Evolutionary conservation across 1,139 yeast species (phyloP).

Genomic region (Pichia sp.): DNA sequence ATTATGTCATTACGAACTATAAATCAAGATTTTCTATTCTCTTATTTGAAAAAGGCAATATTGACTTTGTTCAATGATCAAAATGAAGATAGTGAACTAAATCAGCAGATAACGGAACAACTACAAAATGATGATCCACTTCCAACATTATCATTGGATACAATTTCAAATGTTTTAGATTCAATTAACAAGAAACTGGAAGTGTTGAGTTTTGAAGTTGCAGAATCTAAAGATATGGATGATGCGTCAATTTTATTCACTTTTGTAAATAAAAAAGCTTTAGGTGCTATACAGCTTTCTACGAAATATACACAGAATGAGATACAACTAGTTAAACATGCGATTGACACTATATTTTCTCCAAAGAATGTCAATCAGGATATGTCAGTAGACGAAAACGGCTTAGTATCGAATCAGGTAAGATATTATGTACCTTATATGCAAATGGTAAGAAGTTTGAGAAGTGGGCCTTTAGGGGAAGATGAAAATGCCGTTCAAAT

Average conservation of each 20-base stretch:
- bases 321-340: constrained; percentile 40
- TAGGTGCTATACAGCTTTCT: constrained; percentile 36
- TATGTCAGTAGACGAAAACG: neutral
- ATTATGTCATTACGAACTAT: constrained; percentile 33
- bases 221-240: constrained; percentile 34
- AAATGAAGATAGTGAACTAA: neutral
- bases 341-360: constrained; percentile 38
- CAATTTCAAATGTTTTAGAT: constrained; percentile 9
- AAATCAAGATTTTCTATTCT: constrained; percentile 18
- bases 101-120: neutral
- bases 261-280: constrained; percentile 38
- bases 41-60: constrained; percentile 15
- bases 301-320: constrained; percentile 41
- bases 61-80: constrained; percentile 8
- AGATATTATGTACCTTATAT: constrained; percentile 13
- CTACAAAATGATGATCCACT: constrained; percentile 6
- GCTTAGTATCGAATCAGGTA: constrained; percentile 2
- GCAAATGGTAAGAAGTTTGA: constrained; percentile 11
- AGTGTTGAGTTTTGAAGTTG: constrained; percentile 40
- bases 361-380: constrained; percentile 6
- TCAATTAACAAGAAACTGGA: constrained; percentile 29
- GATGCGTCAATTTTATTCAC: constrained; percentile 29
- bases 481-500: constrained; percentile 17
- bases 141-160: constrained; percentile 1
- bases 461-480: constrained; percentile 7